These are phyloP conservation scores for Carnegiea gigantea DNA, from an alignment of 179 eudicot species.

Conservation along the genomic window DNA sequence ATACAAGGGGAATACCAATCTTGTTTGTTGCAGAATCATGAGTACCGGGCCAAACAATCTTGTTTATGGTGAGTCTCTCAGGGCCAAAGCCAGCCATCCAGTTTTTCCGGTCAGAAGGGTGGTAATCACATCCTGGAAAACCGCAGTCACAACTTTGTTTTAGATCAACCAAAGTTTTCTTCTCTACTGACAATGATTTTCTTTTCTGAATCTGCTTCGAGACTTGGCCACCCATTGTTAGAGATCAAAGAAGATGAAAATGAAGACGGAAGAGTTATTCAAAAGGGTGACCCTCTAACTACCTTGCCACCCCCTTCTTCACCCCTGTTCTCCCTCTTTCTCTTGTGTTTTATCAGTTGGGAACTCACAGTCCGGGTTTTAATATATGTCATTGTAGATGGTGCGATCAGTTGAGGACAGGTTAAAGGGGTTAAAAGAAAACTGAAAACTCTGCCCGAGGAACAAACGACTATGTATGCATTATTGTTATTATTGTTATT, in stretches of 20 bases:
- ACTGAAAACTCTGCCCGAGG: slow-evolving; percentile 23
- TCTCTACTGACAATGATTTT: slow-evolving; percentile 48
- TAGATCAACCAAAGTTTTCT: slow-evolving; percentile 56
- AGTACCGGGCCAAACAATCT: slow-evolving; percentile 93
- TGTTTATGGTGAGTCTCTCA: slow-evolving; percentile 48
- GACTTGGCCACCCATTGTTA: slow-evolving; percentile 58
- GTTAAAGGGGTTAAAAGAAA: slow-evolving; percentile 7
- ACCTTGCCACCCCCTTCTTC: not conserved
- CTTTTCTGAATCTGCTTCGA: slow-evolving; percentile 58
- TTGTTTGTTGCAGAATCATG: slow-evolving; percentile 90
- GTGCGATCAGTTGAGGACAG: slow-evolving; percentile 14
- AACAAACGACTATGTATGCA: not conserved
- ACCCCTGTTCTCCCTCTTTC: not conserved
- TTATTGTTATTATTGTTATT: slow-evolving; percentile 11
- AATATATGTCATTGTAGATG: slow-evolving; percentile 17
- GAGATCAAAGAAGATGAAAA: not conserved
- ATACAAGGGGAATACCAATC: slow-evolving; percentile 65
- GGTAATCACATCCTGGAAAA: slow-evolving; percentile 72
- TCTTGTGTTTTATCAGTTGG: not conserved
- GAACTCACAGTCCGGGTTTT: not conserved
- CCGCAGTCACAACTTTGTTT: slow-evolving; percentile 44
- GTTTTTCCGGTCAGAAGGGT: slow-evolving; percentile 62
- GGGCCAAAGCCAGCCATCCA: slow-evolving; percentile 82
- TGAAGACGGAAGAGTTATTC: not conserved
- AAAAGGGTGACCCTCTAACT: not conserved